A percentile compares a stretch with the other conserved stretches of the same genome.
Conservation (phyloP, 1,284 basidiomycete genomes). For the Mycosarcoma mackinlayi region DNA sequence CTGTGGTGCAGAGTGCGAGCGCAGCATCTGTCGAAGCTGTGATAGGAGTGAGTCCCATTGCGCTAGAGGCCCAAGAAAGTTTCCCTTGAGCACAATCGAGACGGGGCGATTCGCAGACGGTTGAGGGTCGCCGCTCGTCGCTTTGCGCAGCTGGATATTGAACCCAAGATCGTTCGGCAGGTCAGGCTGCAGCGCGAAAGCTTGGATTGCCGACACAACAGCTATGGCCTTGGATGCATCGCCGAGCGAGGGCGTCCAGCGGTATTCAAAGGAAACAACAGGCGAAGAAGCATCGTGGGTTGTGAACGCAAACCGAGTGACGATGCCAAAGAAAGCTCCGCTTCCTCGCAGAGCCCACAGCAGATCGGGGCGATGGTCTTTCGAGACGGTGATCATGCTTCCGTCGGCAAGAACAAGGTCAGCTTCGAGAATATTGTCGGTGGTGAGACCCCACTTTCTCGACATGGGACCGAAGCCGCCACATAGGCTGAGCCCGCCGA, state of each 20-base stretch:
- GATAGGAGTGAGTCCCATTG: conserved; percentile 18
- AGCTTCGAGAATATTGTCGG: conserved; percentile 63
- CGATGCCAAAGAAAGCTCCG: conserved; percentile 67
- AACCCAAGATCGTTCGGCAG: conserved; percentile 49
- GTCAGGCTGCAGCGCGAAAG: conserved; percentile 24
- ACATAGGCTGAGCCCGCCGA: conserved; percentile 66
- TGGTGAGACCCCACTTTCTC: conserved; percentile 65
- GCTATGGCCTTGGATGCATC: conserved; percentile 16
- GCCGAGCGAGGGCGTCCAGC: conserved; percentile 46
- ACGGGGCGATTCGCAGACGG: conserved; percentile 17
- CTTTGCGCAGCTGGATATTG: conserved; percentile 52
- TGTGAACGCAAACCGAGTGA: conserved; percentile 60
- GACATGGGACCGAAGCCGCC: conserved; percentile 65
- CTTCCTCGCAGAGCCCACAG: conserved; percentile 66
- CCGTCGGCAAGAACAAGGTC: conserved; percentile 69
- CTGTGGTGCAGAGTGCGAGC: conserved; percentile 26
- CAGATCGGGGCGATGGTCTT: conserved; percentile 37
- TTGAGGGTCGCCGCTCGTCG: conserved; percentile 21
- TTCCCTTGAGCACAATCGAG: conserved; percentile 51
- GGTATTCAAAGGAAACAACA: conserved; percentile 47
- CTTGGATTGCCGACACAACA: conserved; percentile 50
- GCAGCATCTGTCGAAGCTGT: conserved; percentile 27
- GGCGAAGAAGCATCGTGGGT: conserved; percentile 55
- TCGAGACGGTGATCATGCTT: conserved; percentile 50
- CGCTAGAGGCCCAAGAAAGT: conserved; percentile 30